phyloP scores from a whole-genome alignment of 208 protist genomes.

The Crithidia thermophila region DNA sequence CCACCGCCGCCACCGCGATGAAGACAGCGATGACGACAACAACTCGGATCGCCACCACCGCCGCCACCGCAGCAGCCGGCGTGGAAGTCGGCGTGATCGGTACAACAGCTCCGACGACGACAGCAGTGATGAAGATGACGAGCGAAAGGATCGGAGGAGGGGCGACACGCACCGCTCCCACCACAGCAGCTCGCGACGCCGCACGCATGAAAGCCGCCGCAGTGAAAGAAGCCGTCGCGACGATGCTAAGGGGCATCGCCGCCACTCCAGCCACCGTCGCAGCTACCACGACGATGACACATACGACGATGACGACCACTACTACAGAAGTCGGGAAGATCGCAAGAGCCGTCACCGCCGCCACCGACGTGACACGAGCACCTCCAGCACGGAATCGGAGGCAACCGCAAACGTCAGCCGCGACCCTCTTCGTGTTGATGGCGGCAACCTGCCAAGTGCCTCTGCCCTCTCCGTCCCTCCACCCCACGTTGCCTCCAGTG shows the following conservation, averaged over 20 bases:
- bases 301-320: conserved; percentile 9
- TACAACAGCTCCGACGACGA: background rate
- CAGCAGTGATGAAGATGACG: background rate
- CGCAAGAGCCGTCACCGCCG: conserved; percentile 16
- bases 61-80: background rate
- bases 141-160: background rate
- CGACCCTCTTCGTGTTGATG: too few relatives aligned
- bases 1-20: background rate
- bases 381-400: background rate
- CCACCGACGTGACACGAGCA: background rate
- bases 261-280: conserved; percentile 12
- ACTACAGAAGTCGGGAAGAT: conserved; percentile 10
- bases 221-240: background rate
- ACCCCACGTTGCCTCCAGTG: background rate
- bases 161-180: too few relatives aligned
- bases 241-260: background rate
- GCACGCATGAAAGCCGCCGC: background rate
- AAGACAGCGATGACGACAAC: background rate
- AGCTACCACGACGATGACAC: background rate
- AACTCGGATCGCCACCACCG: background rate
- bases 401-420: background rate
- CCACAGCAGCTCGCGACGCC: background rate
- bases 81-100: background rate
- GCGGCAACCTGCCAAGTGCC: too few relatives aligned
- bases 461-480: background rate